Percentiles rank a stretch among this genome's conserved stretches.
phyloP scores from a whole-genome alignment of 129 eudicot genomes.

The Flaveria bidentis region DNA sequence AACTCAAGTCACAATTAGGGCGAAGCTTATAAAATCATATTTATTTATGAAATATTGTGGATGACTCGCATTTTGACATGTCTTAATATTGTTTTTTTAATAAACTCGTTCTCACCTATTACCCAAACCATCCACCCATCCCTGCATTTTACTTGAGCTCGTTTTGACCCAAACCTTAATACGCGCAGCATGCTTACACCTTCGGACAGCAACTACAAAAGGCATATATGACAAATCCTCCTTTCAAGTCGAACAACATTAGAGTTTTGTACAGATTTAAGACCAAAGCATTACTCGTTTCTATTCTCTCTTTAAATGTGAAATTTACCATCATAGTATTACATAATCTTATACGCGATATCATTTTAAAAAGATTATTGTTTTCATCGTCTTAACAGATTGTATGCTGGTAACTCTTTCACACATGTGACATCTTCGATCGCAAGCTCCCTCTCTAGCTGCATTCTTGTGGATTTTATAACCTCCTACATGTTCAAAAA shows the following conservation, averaged over 20 bases:
- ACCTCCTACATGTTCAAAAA: constrained; percentile 58
- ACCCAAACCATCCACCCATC: not conserved
- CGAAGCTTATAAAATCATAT: too few relatives aligned
- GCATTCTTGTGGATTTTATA: constrained; percentile 79
- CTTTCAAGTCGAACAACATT: constrained; percentile 24
- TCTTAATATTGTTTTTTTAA: not conserved
- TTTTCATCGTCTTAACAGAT: constrained; percentile 49
- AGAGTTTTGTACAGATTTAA: constrained; percentile 25
- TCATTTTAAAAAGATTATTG: constrained; percentile 10
- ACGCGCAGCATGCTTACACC: not conserved
- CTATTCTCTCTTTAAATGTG: constrained; percentile 4
- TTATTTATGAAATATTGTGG: too few relatives aligned
- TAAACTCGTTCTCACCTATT: not conserved
- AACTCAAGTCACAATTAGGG: too few relatives aligned
- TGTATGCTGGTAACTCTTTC: constrained; percentile 88
- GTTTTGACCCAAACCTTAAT: not conserved
- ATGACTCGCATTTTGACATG: not conserved
- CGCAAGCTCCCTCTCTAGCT: constrained; percentile 84
- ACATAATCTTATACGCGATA: constrained; percentile 13
- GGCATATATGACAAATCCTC: constrained; percentile 12
- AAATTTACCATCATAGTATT: constrained; percentile 15
- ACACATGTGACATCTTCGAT: constrained; percentile 70
- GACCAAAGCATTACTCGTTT: constrained; percentile 22
- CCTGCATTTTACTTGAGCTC: not conserved
- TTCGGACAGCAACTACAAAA: not conserved